These are phyloP conservation scores for Beta vulgaris DNA, from an alignment of 148 eudicot genomes.

Conservation along the genomic window DNA sequence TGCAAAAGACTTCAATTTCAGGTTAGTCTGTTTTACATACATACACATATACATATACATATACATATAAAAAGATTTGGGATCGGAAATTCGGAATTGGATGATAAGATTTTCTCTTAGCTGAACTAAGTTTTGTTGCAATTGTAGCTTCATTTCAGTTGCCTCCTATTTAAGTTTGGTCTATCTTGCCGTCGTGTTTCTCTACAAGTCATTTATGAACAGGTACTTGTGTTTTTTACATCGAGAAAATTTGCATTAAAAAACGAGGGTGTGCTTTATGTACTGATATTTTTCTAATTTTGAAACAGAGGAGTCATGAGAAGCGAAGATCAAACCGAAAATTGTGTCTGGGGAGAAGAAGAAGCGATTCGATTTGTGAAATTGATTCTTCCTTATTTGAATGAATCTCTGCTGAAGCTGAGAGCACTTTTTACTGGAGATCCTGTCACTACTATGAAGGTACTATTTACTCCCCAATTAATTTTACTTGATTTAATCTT, in stretches of 20 bases:
- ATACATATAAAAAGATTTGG: no score
- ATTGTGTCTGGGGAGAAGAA: conserved; percentile 57
- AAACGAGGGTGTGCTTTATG: no score
- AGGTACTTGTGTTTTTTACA: conserved; percentile 56
- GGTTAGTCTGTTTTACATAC: conserved; percentile 29
- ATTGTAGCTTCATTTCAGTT: conserved; percentile 61
- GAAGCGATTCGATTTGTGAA: conserved; percentile 68
- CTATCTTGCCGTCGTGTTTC: conserved; percentile 63
- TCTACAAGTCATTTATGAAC: conserved; percentile 53
- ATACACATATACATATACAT: no score
- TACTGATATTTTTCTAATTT: neutral
- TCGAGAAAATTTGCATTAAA: no score
- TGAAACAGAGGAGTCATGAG: conserved; percentile 42
- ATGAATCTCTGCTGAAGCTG: conserved; percentile 61
- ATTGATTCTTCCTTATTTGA: conserved; percentile 60
- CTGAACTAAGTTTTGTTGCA: no score
- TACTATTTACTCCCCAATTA: conserved; percentile 9
- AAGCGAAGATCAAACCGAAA: conserved; percentile 28
- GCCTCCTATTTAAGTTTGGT: conserved; percentile 60
- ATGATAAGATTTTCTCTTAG: no score
- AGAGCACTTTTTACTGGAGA: conserved; percentile 76
- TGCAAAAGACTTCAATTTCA: conserved; percentile 56
- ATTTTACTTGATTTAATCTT: no score
- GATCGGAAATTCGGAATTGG: no score
- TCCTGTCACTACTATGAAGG: conserved; percentile 88